phyloP scores from a whole-genome alignment of 2,329 filamentous ascomycete genomes.

The Scytalidium sp. region DNA sequence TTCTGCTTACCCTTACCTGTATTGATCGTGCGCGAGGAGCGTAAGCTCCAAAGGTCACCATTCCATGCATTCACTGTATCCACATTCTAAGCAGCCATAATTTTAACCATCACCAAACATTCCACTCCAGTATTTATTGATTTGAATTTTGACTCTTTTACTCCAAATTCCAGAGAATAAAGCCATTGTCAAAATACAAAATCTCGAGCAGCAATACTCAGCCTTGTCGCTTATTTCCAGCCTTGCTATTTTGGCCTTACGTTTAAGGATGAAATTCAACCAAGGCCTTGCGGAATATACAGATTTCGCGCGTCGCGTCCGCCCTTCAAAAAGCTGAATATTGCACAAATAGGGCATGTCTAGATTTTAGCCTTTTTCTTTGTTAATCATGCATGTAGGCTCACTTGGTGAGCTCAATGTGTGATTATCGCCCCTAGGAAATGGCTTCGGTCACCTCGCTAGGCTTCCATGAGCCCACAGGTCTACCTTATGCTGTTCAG shows the following conservation, averaged over 20 bases:
- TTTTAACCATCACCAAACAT: too few relatives aligned
- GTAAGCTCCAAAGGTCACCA: too few relatives aligned
- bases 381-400: not conserved
- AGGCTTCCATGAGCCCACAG: conserved; percentile 85
- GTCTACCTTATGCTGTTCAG: conserved; percentile 76
- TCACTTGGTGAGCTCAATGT: not conserved
- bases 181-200: too few relatives aligned
- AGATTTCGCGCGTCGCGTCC: not conserved
- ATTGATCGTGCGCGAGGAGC: too few relatives aligned
- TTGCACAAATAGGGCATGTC: not conserved
- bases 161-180: too few relatives aligned
- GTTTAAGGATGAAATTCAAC: not conserved
- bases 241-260: not conserved
- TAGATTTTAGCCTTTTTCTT: not conserved
- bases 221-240: not conserved
- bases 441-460: conserved; percentile 94
- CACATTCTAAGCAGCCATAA: too few relatives aligned
- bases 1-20: too few relatives aligned
- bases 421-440: conserved; percentile 9
- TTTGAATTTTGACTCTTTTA: too few relatives aligned
- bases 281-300: not conserved
- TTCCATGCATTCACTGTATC: too few relatives aligned
- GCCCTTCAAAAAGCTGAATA: not conserved
- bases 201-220: too few relatives aligned
- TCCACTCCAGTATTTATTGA: too few relatives aligned